Evolutionary conservation across 176 grass and related monocot genomes (phyloP).

Genomic region (Aegilops umbellulata): DNA sequence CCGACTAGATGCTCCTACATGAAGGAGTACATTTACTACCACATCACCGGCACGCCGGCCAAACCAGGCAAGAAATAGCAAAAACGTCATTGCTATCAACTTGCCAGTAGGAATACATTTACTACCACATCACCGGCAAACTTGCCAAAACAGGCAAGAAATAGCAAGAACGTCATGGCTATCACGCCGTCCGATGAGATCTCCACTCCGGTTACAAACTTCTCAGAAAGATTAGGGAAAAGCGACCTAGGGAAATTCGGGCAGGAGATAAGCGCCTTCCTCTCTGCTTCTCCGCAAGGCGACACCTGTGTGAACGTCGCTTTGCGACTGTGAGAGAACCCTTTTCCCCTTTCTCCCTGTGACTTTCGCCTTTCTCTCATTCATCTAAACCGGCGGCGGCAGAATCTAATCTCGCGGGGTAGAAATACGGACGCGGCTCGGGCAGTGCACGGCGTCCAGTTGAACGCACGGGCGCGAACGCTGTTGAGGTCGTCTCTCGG

Average conservation of each 20-base stretch:
- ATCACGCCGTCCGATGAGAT: not conserved
- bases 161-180: not conserved
- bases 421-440: slow-evolving; percentile 7
- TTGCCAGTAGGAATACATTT: too few relatives aligned
- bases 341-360: not conserved
- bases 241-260: not conserved
- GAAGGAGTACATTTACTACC: too few relatives aligned
- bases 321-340: slow-evolving; percentile 19
- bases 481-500: not conserved
- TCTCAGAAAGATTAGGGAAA: not conserved
- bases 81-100: too few relatives aligned
- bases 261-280: not conserved
- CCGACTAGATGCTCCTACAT: too few relatives aligned
- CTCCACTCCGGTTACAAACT: not conserved
- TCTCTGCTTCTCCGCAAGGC: not conserved
- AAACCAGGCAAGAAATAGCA: too few relatives aligned
- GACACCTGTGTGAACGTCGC: slow-evolving; percentile 17
- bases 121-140: not conserved
- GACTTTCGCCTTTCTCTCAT: not conserved
- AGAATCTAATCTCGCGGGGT: slow-evolving; percentile 11
- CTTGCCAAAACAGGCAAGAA: not conserved
- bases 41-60: too few relatives aligned
- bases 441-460: not conserved
- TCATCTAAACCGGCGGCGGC: not conserved
- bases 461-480: not conserved